Evolutionary conservation across 1,284 basidiomycete species (phyloP).

Genomic region (Abortiporus biennis): DNA sequence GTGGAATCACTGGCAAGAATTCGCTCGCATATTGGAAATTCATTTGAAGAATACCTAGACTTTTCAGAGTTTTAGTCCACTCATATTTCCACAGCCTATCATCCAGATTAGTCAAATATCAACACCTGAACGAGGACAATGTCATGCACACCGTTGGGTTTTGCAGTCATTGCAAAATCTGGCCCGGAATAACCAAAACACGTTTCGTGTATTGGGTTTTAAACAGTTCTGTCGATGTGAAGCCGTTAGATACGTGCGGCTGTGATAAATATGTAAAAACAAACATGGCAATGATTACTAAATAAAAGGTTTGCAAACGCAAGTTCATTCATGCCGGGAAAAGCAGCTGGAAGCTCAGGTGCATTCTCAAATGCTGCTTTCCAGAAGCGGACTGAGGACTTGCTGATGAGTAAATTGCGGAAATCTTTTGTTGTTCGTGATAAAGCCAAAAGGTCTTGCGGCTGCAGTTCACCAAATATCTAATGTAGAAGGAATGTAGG

Average conservation of each 20-base stretch:
- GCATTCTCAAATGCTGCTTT: constrained; percentile 19
- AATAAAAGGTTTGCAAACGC: neutral
- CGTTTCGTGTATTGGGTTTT: neutral
- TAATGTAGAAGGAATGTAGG: constrained; percentile 14
- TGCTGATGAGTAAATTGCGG: constrained; percentile 32
- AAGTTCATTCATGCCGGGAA: neutral
- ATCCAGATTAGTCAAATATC: too few relatives aligned
- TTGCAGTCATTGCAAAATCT: neutral
- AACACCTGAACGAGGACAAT: too few relatives aligned
- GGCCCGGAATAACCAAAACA: neutral
- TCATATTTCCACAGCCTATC: too few relatives aligned
- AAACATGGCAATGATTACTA: neutral
- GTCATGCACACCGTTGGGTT: too few relatives aligned
- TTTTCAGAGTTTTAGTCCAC: too few relatives aligned
- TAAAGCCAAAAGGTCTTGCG: constrained; percentile 39
- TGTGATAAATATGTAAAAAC: neutral
- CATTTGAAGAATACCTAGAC: too few relatives aligned
- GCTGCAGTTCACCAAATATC: constrained; percentile 40
- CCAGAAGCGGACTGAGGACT: constrained; percentile 35
- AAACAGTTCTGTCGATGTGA: neutral
- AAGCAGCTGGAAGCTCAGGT: constrained; percentile 13
- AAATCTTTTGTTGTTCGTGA: constrained; percentile 30
- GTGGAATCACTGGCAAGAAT: too few relatives aligned
- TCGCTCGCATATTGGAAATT: too few relatives aligned
- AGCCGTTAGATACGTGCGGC: neutral